phyloP scores from a whole-genome alignment of 805 yeast species.

The Metschnikowia colocasiae region DNA sequence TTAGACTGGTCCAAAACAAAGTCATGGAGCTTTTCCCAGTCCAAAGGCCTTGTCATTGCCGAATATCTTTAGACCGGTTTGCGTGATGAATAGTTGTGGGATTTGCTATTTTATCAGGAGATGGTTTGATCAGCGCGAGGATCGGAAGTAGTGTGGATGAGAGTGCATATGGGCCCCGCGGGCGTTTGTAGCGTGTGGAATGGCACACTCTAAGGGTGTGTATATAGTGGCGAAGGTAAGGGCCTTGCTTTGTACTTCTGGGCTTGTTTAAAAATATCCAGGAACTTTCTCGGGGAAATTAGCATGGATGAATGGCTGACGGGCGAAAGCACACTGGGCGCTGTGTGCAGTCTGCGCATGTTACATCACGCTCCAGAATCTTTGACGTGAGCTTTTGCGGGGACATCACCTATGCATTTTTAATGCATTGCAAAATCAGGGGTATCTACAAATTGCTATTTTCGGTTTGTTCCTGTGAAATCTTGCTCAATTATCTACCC shows the following conservation, averaged over 20 bases:
- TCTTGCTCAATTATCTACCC: neutral
- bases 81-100: neutral
- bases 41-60: slow-evolving; percentile 5
- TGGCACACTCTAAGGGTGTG: neutral
- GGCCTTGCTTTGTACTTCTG: no score
- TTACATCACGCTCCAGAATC: neutral
- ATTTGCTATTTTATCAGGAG: neutral
- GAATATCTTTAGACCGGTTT: neutral
- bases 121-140: neutral
- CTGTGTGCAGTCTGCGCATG: neutral
- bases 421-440: neutral
- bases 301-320: neutral
- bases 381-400: neutral
- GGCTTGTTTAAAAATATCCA: neutral
- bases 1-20: slow-evolving; percentile 15
- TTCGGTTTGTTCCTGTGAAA: neutral
- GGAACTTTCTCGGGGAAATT: neutral
- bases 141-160: neutral
- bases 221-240: neutral
- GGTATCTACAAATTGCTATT: no score
- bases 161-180: neutral
- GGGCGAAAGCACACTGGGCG: neutral
- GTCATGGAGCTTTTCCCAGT: slow-evolving; percentile 13
- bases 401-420: neutral
- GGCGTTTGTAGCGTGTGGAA: neutral